A percentile compares a stretch with the other conserved stretches of the same genome.
phyloP scores from a whole-genome alignment of 257 asterid species.

The Solanum rostratum region DNA sequence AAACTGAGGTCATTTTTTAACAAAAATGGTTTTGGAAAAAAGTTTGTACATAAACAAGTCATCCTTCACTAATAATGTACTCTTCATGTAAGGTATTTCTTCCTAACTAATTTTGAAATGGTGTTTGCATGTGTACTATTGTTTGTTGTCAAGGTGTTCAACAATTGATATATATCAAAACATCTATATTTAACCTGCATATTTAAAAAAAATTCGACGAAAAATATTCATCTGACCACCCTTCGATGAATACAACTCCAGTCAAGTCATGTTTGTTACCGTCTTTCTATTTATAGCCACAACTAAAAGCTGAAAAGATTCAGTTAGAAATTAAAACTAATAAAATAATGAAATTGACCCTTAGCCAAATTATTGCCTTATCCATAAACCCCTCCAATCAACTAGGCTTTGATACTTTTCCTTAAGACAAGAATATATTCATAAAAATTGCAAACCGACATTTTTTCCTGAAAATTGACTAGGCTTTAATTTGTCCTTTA shows the following conservation, averaged over 20 bases:
- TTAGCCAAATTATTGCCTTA: not conserved
- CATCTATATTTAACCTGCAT: no score
- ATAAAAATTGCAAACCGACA: no score
- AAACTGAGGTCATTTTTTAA: no score
- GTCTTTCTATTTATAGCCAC: not conserved
- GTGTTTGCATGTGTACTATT: not conserved
- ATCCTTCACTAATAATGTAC: constrained; percentile 3
- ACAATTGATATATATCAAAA: no score
- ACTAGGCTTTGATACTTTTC: not conserved
- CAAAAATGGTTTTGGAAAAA: not conserved
- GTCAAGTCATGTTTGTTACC: no score
- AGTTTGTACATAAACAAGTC: not conserved
- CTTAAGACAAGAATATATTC: not conserved
- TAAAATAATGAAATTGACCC: not conserved
- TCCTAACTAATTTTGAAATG: not conserved
- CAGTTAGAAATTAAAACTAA: not conserved
- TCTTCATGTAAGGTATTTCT: constrained; percentile 2
- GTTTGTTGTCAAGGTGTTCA: no score
- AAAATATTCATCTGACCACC: no score
- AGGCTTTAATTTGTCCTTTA: no score
- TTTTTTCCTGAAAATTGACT: no score
- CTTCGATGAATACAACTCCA: no score
- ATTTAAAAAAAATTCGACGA: no score
- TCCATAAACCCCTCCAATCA: not conserved
- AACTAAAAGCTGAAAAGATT: not conserved